Evolutionary conservation across 768 basidiomycete genomes (phyloP).

Genomic region (Solioccasus polychromus): DNA sequence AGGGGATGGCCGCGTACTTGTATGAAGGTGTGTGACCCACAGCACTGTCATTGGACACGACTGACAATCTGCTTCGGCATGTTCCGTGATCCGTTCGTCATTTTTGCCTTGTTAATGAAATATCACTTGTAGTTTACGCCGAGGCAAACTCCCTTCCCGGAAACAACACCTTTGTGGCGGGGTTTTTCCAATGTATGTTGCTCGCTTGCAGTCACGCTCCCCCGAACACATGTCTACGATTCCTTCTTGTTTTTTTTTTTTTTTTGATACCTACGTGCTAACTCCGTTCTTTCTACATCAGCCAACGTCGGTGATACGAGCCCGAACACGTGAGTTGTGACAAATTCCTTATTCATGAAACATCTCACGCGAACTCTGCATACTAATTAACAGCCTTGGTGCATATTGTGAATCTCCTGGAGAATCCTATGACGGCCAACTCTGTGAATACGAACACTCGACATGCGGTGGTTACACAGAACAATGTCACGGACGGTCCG

Average conservation of each 20-base stretch:
- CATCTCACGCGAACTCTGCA: conserved; percentile 1
- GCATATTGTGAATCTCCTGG: conserved; percentile 80
- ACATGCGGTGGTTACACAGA: conserved; percentile 70
- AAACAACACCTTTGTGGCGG: conserved; percentile 67
- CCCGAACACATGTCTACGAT: background rate
- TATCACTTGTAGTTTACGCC: conserved; percentile 43
- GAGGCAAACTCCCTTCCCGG: conserved; percentile 70
- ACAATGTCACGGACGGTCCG: conserved; percentile 70
- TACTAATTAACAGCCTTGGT: conserved; percentile 43
- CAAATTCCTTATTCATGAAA: background rate
- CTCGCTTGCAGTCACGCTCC: background rate
- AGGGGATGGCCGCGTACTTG: conserved; percentile 80
- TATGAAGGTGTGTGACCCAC: conserved; percentile 56
- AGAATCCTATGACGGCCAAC: conserved; percentile 58
- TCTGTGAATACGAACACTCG: conserved; percentile 68
- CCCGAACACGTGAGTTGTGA: conserved; percentile 65
- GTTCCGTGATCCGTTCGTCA: too few species aligned
- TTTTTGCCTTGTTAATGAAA: background rate
- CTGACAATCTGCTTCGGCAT: background rate
- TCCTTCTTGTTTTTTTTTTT: too few species aligned
- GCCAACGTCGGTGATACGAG: conserved; percentile 82
- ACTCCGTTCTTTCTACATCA: conserved; percentile 21
- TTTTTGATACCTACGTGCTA: too few species aligned
- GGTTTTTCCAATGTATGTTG: conserved; percentile 65
- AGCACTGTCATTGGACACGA: background rate